Percentiles rank a stretch among this genome's conserved stretches.
These are phyloP conservation scores for Trichoderma hamatum DNA, from an alignment of 2,329 filamentous ascomycete genomes.

Conservation along the genomic window DNA sequence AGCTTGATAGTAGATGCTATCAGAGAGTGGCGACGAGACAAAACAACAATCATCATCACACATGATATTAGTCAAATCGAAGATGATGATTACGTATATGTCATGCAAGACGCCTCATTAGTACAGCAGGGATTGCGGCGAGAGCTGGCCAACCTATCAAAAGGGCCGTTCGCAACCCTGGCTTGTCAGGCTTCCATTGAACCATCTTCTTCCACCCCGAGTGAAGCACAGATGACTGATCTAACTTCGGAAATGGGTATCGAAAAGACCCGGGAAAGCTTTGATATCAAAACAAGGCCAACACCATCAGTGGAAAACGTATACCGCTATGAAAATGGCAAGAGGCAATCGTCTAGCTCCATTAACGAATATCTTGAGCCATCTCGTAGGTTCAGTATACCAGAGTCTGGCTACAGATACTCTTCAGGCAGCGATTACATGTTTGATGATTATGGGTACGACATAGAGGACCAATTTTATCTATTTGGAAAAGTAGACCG, in stretches of 20 bases:
- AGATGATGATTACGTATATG: slow-evolving; percentile 74
- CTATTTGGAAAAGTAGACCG: slow-evolving; percentile 34
- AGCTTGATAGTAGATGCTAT: slow-evolving; percentile 73
- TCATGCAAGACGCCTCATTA: slow-evolving; percentile 71
- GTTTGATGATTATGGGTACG: background rate
- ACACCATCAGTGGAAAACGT: background rate
- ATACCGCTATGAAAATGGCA: slow-evolving; percentile 15
- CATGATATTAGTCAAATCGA: slow-evolving; percentile 81
- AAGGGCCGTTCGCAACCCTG: slow-evolving; percentile 50
- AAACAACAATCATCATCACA: slow-evolving; percentile 91
- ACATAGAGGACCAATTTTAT: slow-evolving; percentile 29
- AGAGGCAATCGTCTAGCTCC: slow-evolving; percentile 14
- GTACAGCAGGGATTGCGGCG: slow-evolving; percentile 69
- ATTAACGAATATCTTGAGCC: slow-evolving; percentile 22
- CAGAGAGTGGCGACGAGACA: slow-evolving; percentile 73
- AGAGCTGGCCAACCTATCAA: slow-evolving; percentile 51
- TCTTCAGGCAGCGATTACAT: background rate
- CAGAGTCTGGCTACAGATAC: background rate
- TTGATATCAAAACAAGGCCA: background rate
- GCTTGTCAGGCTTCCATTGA: slow-evolving; percentile 38
- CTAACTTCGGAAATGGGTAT: slow-evolving; percentile 30
- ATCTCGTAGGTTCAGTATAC: background rate
- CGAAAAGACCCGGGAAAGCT: slow-evolving; percentile 32
- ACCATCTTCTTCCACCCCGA: background rate
- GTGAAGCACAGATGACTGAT: slow-evolving; percentile 27